A percentile compares a stretch with the other conserved stretches of the same genome.
phyloP scores from a whole-genome alignment of 169 alveolate species.

The Plasmodium gaboni region DNA sequence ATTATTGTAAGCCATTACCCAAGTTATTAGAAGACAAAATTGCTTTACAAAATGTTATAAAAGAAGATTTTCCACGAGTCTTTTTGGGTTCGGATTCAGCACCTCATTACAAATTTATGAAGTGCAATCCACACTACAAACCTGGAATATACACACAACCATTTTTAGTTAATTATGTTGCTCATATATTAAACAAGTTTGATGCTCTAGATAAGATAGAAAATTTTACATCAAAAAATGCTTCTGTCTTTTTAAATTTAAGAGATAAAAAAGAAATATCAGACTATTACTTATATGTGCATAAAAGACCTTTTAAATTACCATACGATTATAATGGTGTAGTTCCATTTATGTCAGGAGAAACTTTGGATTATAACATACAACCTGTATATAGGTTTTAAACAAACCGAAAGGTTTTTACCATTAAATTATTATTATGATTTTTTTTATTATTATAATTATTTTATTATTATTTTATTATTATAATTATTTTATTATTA shows the following conservation, averaged over 20 bases:
- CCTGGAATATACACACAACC: constrained; percentile 88
- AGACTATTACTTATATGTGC: constrained; percentile 3
- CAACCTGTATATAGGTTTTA: too few species aligned
- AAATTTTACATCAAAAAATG: constrained; percentile 81
- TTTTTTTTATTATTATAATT: too few species aligned
- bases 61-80: constrained; percentile 73
- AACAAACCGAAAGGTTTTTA: too few species aligned
- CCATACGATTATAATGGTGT: constrained; percentile 75
- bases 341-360: constrained; percentile 84
- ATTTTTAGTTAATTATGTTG: constrained; percentile 78
- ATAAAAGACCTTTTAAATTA: constrained; percentile 29
- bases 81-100: constrained; percentile 90
- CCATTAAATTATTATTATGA: too few species aligned
- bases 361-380: constrained; percentile 37
- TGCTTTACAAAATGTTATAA: constrained; percentile 78
- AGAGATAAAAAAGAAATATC: constrained; percentile 60
- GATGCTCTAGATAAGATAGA: constrained; percentile 80
- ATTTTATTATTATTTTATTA: too few species aligned
- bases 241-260: constrained; percentile 79
- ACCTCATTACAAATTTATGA: constrained; percentile 81
- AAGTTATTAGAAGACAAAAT: constrained; percentile 79
- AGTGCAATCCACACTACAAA: constrained; percentile 77
- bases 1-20: constrained; percentile 87
- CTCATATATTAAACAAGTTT: constrained; percentile 76
- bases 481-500: too few species aligned